Conservation (phyloP, 768 basidiomycete species). For the Trametes coccinea region DNA sequence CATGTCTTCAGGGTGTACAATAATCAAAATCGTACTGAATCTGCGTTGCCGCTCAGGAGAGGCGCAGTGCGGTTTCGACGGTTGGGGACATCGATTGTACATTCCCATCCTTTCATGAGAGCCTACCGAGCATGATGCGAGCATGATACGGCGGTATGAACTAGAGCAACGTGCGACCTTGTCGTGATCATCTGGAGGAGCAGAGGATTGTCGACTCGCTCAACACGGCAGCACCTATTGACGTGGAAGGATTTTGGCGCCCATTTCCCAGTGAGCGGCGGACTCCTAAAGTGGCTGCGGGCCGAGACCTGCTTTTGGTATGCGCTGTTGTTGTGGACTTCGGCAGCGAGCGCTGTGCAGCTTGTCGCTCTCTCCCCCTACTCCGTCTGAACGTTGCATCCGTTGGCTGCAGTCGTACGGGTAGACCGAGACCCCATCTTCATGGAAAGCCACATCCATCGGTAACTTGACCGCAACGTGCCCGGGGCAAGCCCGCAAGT, state of each 20-base stretch:
- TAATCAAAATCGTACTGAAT: background rate
- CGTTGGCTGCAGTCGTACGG: too few relatives aligned
- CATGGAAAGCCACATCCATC: too few relatives aligned
- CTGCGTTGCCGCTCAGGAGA: background rate
- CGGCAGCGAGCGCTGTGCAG: background rate
- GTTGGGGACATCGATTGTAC: background rate
- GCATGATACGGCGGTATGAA: constrained; percentile 13
- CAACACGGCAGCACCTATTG: constrained; percentile 2
- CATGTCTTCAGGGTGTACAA: background rate
- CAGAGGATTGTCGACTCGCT: constrained; percentile 14
- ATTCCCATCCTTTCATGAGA: background rate
- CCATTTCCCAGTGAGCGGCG: background rate
- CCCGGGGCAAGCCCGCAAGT: too few relatives aligned
- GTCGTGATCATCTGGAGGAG: constrained; percentile 2
- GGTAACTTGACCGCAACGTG: too few relatives aligned
- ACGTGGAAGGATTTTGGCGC: background rate
- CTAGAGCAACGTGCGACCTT: constrained; percentile 1
- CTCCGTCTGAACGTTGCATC: too few relatives aligned
- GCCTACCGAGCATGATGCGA: constrained; percentile 19
- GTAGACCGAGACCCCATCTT: too few relatives aligned
- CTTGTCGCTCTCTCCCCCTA: too few relatives aligned
- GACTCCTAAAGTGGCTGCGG: background rate
- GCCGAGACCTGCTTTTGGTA: constrained; percentile 6
- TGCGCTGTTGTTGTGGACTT: background rate
- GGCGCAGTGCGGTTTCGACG: too few relatives aligned